These are phyloP conservation scores for barley (Hordeum vulgare) DNA, from an alignment of 176 grass and related monocot genomes.

Conservation along the genomic window MorexV3_pseudomolecules_assembly NC_058521.1:599196168-599196667, in stretches of 20 bases:
- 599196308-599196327: background rate
- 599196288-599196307: too few species aligned
- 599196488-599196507: background rate
- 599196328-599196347: too few species aligned
- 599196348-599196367: background rate
- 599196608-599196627: background rate
- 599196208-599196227: too few species aligned
- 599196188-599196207: too few species aligned
- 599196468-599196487: background rate
- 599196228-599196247: too few species aligned
- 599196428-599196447: background rate
- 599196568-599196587: background rate
- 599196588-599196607: background rate
- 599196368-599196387: background rate
- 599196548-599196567: background rate
- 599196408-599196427: background rate
- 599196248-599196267: too few species aligned
- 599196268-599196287: too few species aligned
- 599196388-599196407: background rate
- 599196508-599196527: too few species aligned
- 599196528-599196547: background rate
- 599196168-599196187: too few species aligned
- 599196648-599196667: background rate
- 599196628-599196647: slow-evolving; percentile 24
- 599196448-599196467: background rate